Evolutionary conservation across 805 yeast genomes (phyloP).

Genomic region (Ogataea ganodermae): DNA sequence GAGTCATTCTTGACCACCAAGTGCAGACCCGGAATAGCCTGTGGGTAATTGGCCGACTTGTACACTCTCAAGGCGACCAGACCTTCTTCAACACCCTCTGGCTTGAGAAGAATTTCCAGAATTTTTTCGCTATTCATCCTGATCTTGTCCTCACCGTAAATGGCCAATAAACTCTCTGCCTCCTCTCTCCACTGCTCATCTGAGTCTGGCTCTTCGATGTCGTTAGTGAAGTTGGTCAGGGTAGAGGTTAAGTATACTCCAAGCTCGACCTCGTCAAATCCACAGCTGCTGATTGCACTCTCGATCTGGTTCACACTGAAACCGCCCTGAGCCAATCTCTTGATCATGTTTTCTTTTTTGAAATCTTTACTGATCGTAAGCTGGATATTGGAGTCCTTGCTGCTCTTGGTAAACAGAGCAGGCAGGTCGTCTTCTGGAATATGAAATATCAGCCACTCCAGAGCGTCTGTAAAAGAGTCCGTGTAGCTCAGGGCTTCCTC

Average conservation of each 20-base stretch:
- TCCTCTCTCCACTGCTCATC: constrained; percentile 72
- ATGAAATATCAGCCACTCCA: constrained; percentile 82
- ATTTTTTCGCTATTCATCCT: constrained; percentile 31
- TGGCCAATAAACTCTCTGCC: constrained; percentile 61
- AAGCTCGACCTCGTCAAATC: constrained; percentile 50
- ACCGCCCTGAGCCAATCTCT: constrained; percentile 66
- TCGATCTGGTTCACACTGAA: constrained; percentile 65
- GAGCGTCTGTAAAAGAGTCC: constrained; percentile 47
- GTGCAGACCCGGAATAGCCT: constrained; percentile 68
- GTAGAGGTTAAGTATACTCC: constrained; percentile 51
- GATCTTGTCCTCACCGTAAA: constrained; percentile 52
- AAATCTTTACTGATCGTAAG: constrained; percentile 56
- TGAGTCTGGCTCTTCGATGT: constrained; percentile 18
- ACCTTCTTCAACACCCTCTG: constrained; percentile 33
- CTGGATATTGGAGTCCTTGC: constrained; percentile 57
- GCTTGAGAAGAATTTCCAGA: constrained; percentile 38
- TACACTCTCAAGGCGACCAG: constrained; percentile 41
- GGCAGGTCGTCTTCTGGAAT: constrained; percentile 96
- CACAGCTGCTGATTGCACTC: constrained; percentile 43
- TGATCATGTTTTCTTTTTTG: constrained; percentile 56
- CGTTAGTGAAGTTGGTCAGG: constrained; percentile 27
- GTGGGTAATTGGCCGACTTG: constrained; percentile 60
- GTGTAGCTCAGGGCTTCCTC: constrained; percentile 70
- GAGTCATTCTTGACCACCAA: constrained; percentile 43
- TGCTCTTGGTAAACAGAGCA: constrained; percentile 53